Evolutionary conservation across 225 moss, liverwort and hornwort genomes (phyloP), one percentile per base, ranked within the genome.

Genomic region (Pleurozium schreberi): DNA sequence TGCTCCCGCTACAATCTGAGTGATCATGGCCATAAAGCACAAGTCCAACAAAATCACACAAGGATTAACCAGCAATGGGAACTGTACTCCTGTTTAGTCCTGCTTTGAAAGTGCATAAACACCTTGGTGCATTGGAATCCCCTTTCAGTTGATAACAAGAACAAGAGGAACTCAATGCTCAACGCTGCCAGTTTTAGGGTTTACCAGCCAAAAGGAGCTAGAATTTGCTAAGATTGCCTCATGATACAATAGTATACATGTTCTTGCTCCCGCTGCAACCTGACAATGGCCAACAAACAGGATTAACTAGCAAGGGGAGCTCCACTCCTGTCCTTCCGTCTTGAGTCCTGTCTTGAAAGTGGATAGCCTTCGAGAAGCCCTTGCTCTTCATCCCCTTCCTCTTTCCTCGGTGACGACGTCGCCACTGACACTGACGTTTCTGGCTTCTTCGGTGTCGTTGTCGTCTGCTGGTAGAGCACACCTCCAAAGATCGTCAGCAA

Each of bases 401-500:
- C 47, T 60, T 91, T 86, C 49, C 53, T 85, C 49, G 90, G 87
- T 43, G 90, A 88, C 40, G 90, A 18, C 31, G 40, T 45, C 15
- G 85, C 57, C 75, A 88, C 38, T 28, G 92, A 36, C 63, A 75
- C 27, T 21, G 53, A 60, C 28, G 42, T 13, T 34, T 60, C 81
- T n/a, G 80, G 77, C 13, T 53, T 84, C 73, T 85, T 91, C 6
- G 89, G 33, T 61, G 13, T 52, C 12, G 85, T 63, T 2, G 95
- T 92, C 52, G 93, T 88, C 87, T 95, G 94, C 92, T 95, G 95
- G 76, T 95, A 95, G 14, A 95, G 86, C 21, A 95, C 95, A 25
- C 95, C 95, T 86, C 95, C 95, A 22, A 91, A 90, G 62, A 95
- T 91, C 18, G 94, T 94, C 50, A 94, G 82, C 66, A 95, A 75